Evolutionary conservation across 2,329 filamentous ascomycete genomes (phyloP), one percentile per base, ranked within the genome.

Genomic region (Capronia epimyces): DNA sequence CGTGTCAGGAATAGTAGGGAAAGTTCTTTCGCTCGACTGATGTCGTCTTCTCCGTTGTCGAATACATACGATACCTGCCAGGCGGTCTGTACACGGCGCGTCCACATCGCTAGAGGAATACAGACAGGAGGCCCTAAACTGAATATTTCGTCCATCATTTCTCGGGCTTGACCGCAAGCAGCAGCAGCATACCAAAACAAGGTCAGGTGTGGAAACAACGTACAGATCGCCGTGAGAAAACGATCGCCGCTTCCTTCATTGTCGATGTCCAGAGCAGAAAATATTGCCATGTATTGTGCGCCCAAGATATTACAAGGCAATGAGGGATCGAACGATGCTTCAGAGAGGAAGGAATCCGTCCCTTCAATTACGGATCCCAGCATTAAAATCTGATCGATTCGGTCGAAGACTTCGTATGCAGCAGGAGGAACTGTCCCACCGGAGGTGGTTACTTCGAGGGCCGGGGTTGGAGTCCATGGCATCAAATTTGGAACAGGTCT

Each of bases 111-210:
- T 21, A 40, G 13, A 20, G 10, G 37, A 40, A 21, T 40, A 40
- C 37, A 18, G 18, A 40, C 37, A 18, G 37, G 37, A 40, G 37
- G 37, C 13, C 13, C 37, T 40, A 40, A 18, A 18, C 18, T 40
- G 9, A 40, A 21, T 21, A 40, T 40, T 40, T 40, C 37, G 37
- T 40, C 37, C 37, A 40, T 37, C 37, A 21, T 40, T 40, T 40
- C 18, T 40, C 37, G 37, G 9, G 18, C 37, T 40, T 40, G 37
- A 40, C 10, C 37, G 37, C 37, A 40, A 40, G 37, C 37, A 40
- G 37, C 37, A 40, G 37, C 37, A 40, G 37, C 37, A 40, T 40
- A 40, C 37, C 37, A 21, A 40, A 40, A 21, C 37, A 40, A 22
- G 37, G 37, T 22, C 37, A 40, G 9, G 18, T 40, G 37, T 18